Percentiles rank a stretch among this genome's conserved stretches.
These are phyloP conservation scores for Pseudozyma sp. DNA, from an alignment of 1,284 basidiomycete species.

Conservation along the genomic window DNA sequence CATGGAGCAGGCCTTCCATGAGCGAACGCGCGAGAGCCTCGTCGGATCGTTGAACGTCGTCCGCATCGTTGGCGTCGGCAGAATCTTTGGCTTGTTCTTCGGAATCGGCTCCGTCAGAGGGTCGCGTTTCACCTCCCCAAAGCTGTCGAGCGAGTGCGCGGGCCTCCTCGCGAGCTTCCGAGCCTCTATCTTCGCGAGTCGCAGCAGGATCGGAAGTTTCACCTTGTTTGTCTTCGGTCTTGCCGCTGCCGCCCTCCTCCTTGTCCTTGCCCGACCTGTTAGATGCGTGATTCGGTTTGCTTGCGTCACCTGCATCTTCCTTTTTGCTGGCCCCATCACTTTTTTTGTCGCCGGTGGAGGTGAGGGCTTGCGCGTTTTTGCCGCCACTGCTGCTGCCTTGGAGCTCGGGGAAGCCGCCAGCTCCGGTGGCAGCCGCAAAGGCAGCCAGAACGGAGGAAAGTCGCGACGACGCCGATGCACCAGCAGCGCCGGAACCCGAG, in stretches of 20 bases:
- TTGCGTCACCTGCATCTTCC: conserved; percentile 43
- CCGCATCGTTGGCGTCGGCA: conserved; percentile 9
- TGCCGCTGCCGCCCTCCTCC: conserved; percentile 2
- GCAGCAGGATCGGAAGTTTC: conserved; percentile 16
- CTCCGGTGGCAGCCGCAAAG: conserved; percentile 76
- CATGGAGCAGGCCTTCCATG: conserved; percentile 56
- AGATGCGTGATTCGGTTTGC: neutral
- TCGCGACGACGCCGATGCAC: conserved; percentile 71
- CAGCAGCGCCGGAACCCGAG: conserved; percentile 21
- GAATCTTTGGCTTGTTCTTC: conserved; percentile 11
- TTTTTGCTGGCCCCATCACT: conserved; percentile 31
- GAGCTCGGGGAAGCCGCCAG: conserved; percentile 35
- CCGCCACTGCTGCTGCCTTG: conserved; percentile 72
- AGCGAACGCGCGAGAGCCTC: conserved; percentile 55
- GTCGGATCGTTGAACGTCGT: conserved; percentile 33
- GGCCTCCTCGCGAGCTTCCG: conserved; percentile 35
- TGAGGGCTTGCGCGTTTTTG: conserved; percentile 71
- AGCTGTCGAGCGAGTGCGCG: conserved; percentile 37
- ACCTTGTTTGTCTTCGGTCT: conserved; percentile 10
- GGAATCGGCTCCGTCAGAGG: conserved; percentile 25
- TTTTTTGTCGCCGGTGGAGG: conserved; percentile 58
- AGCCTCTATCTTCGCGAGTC: conserved; percentile 11
- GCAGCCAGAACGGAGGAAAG: conserved; percentile 91
- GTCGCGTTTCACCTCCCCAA: conserved; percentile 23
- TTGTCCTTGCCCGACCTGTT: conserved; percentile 5